These are phyloP conservation scores for Calocybe cyanea DNA, from an alignment of 768 basidiomycete genomes.

Conservation along the genomic window DNA sequence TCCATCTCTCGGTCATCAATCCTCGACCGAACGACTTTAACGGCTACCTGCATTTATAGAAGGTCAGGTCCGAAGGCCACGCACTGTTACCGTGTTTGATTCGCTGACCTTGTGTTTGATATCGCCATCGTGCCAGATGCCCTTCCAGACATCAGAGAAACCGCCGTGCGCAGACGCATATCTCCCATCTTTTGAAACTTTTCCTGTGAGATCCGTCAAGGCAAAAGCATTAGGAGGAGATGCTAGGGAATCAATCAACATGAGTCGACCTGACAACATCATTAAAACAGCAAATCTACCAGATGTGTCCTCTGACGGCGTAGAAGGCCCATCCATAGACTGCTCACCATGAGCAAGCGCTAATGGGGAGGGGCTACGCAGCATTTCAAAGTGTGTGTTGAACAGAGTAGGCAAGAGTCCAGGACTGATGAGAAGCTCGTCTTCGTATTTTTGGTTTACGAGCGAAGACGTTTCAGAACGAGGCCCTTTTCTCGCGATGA, in stretches of 20 bases:
- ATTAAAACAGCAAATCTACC: slow-evolving; percentile 1
- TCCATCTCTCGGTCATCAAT: slow-evolving; percentile 28
- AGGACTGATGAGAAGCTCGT: slow-evolving; percentile 30
- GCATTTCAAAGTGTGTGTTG: slow-evolving; percentile 6
- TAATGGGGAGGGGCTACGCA: slow-evolving; percentile 12
- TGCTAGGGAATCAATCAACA: neutral
- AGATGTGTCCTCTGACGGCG: slow-evolving; percentile 9
- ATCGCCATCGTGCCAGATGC: slow-evolving; percentile 27
- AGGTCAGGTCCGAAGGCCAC: too few species aligned
- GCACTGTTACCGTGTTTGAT: too few species aligned
- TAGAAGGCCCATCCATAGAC: slow-evolving; percentile 6
- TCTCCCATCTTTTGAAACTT: slow-evolving; percentile 26
- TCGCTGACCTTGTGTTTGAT: slow-evolving; percentile 14
- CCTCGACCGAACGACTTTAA: slow-evolving; percentile 35
- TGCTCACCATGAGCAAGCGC: slow-evolving; percentile 1
- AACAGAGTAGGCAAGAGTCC: slow-evolving; percentile 33
- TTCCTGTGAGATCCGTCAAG: slow-evolving; percentile 28
- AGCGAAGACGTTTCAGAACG: slow-evolving; percentile 35
- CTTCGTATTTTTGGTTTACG: slow-evolving; percentile 23
- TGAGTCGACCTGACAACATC: neutral
- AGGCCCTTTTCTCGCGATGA: slow-evolving; percentile 33
- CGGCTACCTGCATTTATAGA: slow-evolving; percentile 23
- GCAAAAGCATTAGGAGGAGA: slow-evolving; percentile 1
- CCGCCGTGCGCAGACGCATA: slow-evolving; percentile 38
- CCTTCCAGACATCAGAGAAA: slow-evolving; percentile 41